These are phyloP conservation scores for Globisporangium mamillatum DNA, from an alignment of 352 stramenopile species.

Conservation along the genomic window DNA sequence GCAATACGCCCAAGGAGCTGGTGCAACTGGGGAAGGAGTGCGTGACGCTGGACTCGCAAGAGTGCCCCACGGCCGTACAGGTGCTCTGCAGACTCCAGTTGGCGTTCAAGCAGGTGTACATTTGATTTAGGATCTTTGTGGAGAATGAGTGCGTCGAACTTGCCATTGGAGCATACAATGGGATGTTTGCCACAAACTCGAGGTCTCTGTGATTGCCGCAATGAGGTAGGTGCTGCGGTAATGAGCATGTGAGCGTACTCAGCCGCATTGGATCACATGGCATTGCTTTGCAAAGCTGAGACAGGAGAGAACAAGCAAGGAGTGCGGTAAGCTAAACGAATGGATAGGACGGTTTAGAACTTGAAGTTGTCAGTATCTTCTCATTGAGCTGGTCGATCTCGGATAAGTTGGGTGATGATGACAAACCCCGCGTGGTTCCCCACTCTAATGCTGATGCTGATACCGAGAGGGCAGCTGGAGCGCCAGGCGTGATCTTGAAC, in stretches of 20 bases:
- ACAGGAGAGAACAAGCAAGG: neutral
- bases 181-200: neutral
- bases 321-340: neutral
- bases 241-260: neutral
- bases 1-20: slow-evolving; percentile 21
- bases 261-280: no score
- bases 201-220: neutral
- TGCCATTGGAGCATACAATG: neutral
- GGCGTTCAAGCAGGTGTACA: slow-evolving; percentile 14
- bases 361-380: neutral
- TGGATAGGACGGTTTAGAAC: neutral
- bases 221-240: neutral
- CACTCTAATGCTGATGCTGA: no score
- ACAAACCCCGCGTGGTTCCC: neutral
- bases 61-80: slow-evolving; percentile 32
- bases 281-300: neutral
- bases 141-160: no score
- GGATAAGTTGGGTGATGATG: neutral
- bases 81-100: slow-evolving; percentile 33
- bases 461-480: no score
- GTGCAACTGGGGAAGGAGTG: slow-evolving; percentile 28
- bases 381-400: neutral
- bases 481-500: no score
- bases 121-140: neutral
- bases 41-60: slow-evolving; percentile 31